Base-by-base conservation (phyloP, 768 basidiomycete species). In the Naematelia aurantialba region DNA sequence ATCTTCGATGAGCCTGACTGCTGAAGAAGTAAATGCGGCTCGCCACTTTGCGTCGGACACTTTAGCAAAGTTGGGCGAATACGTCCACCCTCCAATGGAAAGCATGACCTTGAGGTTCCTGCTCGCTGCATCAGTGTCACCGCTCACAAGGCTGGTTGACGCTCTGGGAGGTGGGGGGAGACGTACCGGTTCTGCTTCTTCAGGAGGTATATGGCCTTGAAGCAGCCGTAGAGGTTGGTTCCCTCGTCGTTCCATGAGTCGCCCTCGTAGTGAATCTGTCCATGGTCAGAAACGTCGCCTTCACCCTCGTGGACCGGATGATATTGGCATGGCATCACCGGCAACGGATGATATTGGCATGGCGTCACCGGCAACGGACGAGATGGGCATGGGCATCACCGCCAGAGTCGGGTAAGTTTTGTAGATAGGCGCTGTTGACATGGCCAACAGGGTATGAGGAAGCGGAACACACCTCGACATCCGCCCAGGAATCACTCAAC, bases 161-260 rank as follows among this genome's bases (percentile, higher is more conserved):
- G 8, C 50, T 13, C 30, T 22, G 17, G 31, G 8, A 27, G 5
- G 2, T 8, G 49, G 1, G 5, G 1, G 12, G 5, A 1, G 27
- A 60, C 59, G 11, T 34, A 87, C 53, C 91, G 83, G 60, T 96
- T 81, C 62, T 83, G 76, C 73, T 93, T 87, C 82, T 98, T 98
- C 65, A 97, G 81, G 29, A 88, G 83, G 77, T 92, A 93, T 58
- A 98, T 83, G 51, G 89, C 89, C 74, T 94, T 96, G 79, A 98
- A 84, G 77, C 94, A 94, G 54, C 93, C 93, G 62, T 94, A 98
- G 17, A 98, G 83, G 76, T 98, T 96, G 62, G 82, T 86, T 45
- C 91, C 92, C 25, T 73, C 74, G 54, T 98, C 94, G 65, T 92
- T 88, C 96, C 96, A 99, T 3, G 87, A 88, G 77, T 99, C 96